These are phyloP conservation scores for Verticillium dahliae DNA, from an alignment of 2,329 filamentous ascomycete genomes.

Conservation along the genomic window DNA sequence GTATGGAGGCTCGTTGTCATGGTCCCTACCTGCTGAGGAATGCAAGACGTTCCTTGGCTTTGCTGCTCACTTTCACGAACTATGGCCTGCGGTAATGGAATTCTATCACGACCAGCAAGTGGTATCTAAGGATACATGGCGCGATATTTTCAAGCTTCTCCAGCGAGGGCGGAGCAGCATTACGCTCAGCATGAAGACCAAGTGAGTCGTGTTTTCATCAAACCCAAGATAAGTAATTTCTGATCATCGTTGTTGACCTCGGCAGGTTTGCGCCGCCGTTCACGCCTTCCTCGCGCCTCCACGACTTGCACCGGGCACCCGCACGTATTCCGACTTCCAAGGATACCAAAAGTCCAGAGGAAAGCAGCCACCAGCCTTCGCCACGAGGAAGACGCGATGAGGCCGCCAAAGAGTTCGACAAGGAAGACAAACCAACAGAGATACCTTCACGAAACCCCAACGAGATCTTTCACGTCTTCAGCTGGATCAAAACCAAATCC, in stretches of 20 bases:
- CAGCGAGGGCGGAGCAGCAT: constrained; percentile 12
- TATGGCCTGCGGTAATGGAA: constrained; percentile 31
- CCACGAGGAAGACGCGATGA: neutral
- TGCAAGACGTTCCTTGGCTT: constrained; percentile 39
- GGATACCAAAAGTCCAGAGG: neutral
- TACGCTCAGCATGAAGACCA: constrained; percentile 12
- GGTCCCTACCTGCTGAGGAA: constrained; percentile 29
- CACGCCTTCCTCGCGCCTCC: neutral
- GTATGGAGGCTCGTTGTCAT: constrained; percentile 26
- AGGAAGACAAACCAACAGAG: neutral
- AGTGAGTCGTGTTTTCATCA: neutral
- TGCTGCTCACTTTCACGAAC: constrained; percentile 32
- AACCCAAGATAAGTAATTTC: neutral
- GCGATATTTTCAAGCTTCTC: neutral
- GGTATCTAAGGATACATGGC: constrained; percentile 19
- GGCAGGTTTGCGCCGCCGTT: constrained; percentile 6
- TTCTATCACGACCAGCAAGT: constrained; percentile 26
- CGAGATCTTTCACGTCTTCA: constrained; percentile 8
- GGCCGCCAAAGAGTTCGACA: neutral
- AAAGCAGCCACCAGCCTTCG: neutral
- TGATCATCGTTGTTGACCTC: neutral
- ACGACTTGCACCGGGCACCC: neutral
- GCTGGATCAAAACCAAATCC: constrained; percentile 4
- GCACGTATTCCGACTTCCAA: neutral
- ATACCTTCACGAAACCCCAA: neutral